Base-by-base conservation (phyloP, 2,329 filamentous ascomycete genomes). In the Cladophialophora carrionii region DNA sequence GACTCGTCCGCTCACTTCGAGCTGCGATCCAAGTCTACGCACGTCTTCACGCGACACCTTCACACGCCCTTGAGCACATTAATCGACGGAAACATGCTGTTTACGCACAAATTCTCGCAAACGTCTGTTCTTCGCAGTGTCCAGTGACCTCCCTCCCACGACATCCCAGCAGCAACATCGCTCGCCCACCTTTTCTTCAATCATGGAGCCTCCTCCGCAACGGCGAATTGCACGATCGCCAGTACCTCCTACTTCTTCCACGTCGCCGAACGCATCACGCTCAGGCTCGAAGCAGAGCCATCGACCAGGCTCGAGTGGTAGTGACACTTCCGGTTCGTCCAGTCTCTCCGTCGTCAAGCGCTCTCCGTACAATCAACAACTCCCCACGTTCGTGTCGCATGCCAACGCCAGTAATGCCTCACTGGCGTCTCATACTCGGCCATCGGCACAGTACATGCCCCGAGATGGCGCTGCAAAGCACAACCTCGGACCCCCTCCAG, bases 291-390 rank as follows among this genome's bases (percentile, higher is more conserved):
- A 68, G 46, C 69, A 71, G 61, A 71, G 65, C 69, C 70, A 66
- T 63, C 77, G 77, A 48, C 76, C 78, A 55, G 75, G 73, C 66
- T 80, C 79, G 51, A 80, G 79, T 65, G 79, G 77, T 68, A 81
- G 79, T 72, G 78, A 81, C 75, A 76, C 79, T 63, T 83, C 81
- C 4, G 73, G 74, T 31, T 77, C 76, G 12, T 82, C 79, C 53
- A 78, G 78, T 71, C 75, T 80, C 64, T 80, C 78, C 43, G 76
- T 76, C 14, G 73, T 75, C 34, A 79, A 79, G 64, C 74, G 75
- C 37, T 74, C 77, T 52, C 72, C 77, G 17, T 74, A 78, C 69
- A 70, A 74, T 62, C 71, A 73, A 70, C 73, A 71, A 69, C 67
- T 73, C 63, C 72, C 71, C n/a, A 53, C 65, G 37, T 70, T 71